Evolutionary conservation across 1,139 yeast species (phyloP), one percentile per base, ranked within the genome.

Genomic region (Sugiyamaella sp.): DNA sequence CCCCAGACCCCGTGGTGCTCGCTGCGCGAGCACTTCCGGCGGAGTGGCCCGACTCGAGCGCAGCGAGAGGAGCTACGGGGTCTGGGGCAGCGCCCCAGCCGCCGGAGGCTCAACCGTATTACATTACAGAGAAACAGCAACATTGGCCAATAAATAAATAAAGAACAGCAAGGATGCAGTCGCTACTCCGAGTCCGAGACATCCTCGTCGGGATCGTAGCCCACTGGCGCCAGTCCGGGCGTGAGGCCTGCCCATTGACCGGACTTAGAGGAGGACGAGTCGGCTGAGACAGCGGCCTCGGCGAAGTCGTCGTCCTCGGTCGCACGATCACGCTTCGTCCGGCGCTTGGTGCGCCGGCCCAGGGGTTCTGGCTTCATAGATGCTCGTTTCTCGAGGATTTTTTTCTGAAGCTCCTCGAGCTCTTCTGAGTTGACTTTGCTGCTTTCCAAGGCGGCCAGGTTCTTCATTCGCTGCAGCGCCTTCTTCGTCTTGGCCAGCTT

Each of bases 181-280:
- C 54, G 8, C 50, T 56, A 52, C 17, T 61, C 64, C 16, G 63
- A 60, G 19, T 63, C 69, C 12, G 66, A 60, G 10, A 41, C 51
- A 27, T 49, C 56, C 52, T 76, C 76, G 22, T 37, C 44, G 25
- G 75, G 77, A 52, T 76, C 76, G 61, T 78, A 79, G 49, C 85
- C 96, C 19, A 89, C 95, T 14, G 96, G 96, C 0, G 96, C 97
- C 69, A 89, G 78, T 52, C 97, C 97, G 1, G 96, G 97, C 0
- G 97, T 89, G 55, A 89, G 76, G 12, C 95, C 95, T 14, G 35
- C 39, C 53, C 53, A 53, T 9, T 21, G 21, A 5, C 19, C 6
- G 4, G 49, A 38, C 27, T 52, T 9, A 79, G 70, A 57, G 74
- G 43, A 29, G 20, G 41, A 53, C 12, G 49, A 10, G 10, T 35